Percentiles rank a stretch among this genome's conserved stretches.
These are phyloP conservation scores for Fusarium sp. DNA, from an alignment of 2,329 filamentous ascomycete genomes.

Conservation along the genomic window DNA sequence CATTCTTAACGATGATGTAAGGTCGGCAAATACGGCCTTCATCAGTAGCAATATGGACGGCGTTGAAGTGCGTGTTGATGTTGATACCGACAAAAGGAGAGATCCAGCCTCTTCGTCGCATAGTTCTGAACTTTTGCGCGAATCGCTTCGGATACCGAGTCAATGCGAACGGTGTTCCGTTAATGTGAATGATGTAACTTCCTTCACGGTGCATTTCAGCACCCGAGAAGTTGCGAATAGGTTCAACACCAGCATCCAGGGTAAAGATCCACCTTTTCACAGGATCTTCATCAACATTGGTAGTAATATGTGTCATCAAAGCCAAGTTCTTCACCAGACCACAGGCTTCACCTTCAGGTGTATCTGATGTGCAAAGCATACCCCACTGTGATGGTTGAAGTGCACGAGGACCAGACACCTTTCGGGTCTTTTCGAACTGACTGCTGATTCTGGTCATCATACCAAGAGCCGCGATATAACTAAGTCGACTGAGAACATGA, in stretches of 20 bases:
- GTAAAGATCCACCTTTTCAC: slow-evolving; percentile 89
- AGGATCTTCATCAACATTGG: slow-evolving; percentile 92
- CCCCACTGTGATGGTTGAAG: slow-evolving; percentile 98
- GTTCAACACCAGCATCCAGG: slow-evolving; percentile 85
- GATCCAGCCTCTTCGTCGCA: slow-evolving; percentile 89
- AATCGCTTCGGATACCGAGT: slow-evolving; percentile 90
- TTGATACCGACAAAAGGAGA: slow-evolving; percentile 98
- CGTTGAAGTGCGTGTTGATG: slow-evolving; percentile 91
- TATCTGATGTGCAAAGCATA: slow-evolving; percentile 97
- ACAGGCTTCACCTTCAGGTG: slow-evolving; percentile 97
- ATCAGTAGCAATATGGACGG: slow-evolving; percentile 95
- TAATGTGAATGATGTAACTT: slow-evolving; percentile 91
- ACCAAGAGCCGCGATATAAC: slow-evolving; percentile 94
- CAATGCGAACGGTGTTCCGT: slow-evolving; percentile 91
- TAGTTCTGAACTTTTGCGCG: slow-evolving; percentile 83
- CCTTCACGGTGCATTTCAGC: slow-evolving; percentile 88
- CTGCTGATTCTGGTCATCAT: slow-evolving; percentile 99
- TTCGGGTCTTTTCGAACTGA: slow-evolving; percentile 98
- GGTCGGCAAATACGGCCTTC: slow-evolving; percentile 97
- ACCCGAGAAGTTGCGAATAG: slow-evolving; percentile 77
- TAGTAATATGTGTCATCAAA: slow-evolving; percentile 99
- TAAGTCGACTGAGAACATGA: slow-evolving; percentile 93
- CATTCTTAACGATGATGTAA: slow-evolving; percentile 93
- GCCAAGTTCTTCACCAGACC: slow-evolving; percentile 98
- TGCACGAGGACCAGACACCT: slow-evolving; percentile 94